phyloP scores from a whole-genome alignment of 1,139 yeast species.

The Nematodospora anomalae region DNA sequence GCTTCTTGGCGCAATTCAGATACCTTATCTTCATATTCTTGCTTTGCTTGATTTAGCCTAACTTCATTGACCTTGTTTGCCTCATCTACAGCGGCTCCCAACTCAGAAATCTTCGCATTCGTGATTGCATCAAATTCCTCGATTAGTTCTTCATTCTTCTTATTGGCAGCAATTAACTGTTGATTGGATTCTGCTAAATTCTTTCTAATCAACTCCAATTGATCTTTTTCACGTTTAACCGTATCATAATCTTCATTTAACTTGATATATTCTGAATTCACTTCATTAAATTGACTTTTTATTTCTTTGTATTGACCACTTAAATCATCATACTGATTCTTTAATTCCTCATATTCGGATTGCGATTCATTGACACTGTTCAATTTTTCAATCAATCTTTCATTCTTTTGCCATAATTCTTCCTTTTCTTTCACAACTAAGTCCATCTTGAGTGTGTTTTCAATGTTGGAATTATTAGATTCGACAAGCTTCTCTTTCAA shows the following conservation, averaged over 20 bases:
- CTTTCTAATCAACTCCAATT: constrained; percentile 2
- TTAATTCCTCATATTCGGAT: constrained; percentile 5
- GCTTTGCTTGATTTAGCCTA: constrained; percentile 2
- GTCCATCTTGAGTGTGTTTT: constrained; percentile 17
- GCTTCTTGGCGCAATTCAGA: constrained; percentile 21
- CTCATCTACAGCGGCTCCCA: constrained; percentile 22
- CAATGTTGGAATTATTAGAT: constrained; percentile 23
- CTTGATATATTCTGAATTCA: neutral
- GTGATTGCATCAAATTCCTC: constrained; percentile 14
- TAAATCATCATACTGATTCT: constrained; percentile 2
- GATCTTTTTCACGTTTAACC: constrained; percentile 1
- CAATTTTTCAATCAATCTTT: constrained; percentile 10
- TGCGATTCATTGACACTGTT: neutral
- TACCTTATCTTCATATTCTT: constrained; percentile 20
- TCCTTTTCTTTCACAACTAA: constrained; percentile 16
- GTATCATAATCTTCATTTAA: constrained; percentile 7
- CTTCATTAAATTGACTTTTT: constrained; percentile 3
- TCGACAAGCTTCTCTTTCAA: constrained; percentile 10
- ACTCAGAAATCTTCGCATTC: constrained; percentile 17
- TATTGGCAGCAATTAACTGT: constrained; percentile 23
- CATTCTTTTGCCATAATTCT: constrained; percentile 16
- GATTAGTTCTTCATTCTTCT: constrained; percentile 22
- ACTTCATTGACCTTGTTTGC: constrained; percentile 17
- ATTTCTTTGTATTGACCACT: constrained; percentile 2
- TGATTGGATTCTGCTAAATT: constrained; percentile 8